A percentile compares a stretch with the other conserved stretches of the same genome.
These are phyloP conservation scores for Dactylella cylindrospora DNA, from an alignment of 2,329 filamentous ascomycete genomes.

Conservation along the genomic window DNA sequence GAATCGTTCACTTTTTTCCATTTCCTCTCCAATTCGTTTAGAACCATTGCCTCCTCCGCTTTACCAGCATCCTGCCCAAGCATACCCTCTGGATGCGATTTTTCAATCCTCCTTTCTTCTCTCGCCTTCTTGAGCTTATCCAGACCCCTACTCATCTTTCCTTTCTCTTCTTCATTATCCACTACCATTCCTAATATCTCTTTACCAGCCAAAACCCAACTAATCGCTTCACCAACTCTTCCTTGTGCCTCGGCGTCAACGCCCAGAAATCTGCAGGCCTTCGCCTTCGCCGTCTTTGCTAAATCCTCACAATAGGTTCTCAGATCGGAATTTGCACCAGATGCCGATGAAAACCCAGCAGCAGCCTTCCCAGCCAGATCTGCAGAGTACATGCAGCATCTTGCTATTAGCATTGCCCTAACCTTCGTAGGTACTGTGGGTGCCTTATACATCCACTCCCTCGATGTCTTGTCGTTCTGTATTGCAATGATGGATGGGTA, in stretches of 20 bases:
- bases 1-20: conserved; percentile 94
- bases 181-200: conserved; percentile 66
- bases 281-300: conserved; percentile 72
- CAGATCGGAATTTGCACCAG: conserved; percentile 55
- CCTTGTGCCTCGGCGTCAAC: conserved; percentile 83
- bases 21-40: conserved; percentile 83
- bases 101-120: conserved; percentile 49
- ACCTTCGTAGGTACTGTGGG: conserved; percentile 77
- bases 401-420: conserved; percentile 80
- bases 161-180: conserved; percentile 58
- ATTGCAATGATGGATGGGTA: conserved; percentile 82
- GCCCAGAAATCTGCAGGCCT: conserved; percentile 85
- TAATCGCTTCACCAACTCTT: conserved; percentile 79
- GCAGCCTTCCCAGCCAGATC: conserved; percentile 78
- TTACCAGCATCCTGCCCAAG: conserved; percentile 85
- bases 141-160: conserved; percentile 63
- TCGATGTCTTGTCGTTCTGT: conserved; percentile 76
- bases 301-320: conserved; percentile 75
- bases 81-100: conserved; percentile 51
- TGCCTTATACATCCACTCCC: conserved; percentile 94
- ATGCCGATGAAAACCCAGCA: conserved; percentile 57
- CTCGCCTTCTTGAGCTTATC: conserved; percentile 71
- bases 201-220: conserved; percentile 78
- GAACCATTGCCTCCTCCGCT: conserved; percentile 78
- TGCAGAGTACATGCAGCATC: conserved; percentile 81